These are phyloP conservation scores for Tuber melanosporum DNA, from an alignment of 495 filamentous ascomycete species.

Conservation along the genomic window DNA sequence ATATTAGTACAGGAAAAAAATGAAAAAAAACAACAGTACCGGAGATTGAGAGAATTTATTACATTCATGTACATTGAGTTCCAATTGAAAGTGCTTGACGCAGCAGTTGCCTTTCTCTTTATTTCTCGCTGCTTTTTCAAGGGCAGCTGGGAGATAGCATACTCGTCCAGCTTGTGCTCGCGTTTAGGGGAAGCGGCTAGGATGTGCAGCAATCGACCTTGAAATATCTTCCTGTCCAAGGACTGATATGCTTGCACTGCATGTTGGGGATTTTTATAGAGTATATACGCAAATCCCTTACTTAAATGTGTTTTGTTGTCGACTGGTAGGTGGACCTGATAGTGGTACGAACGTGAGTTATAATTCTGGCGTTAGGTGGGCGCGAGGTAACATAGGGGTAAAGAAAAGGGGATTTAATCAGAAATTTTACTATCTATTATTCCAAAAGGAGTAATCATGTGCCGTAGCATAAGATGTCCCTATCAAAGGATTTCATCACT, in stretches of 20 bases:
- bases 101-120: conserved; percentile 69
- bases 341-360: conserved; percentile 39
- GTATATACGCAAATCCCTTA: conserved; percentile 87
- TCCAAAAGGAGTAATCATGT: conserved; percentile 62
- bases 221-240: conserved; percentile 75
- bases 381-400: conserved; percentile 33
- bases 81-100: conserved; percentile 81
- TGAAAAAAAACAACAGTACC: not conserved
- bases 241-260: conserved; percentile 69
- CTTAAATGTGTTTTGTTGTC: conserved; percentile 57
- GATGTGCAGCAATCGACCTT: conserved; percentile 85
- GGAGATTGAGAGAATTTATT: conserved; percentile 31
- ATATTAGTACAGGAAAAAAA: conserved; percentile 18
- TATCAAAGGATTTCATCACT: conserved; percentile 96
- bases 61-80: conserved; percentile 97
- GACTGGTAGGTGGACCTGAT: conserved; percentile 72
- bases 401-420: conserved; percentile 43
- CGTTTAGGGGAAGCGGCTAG: conserved; percentile 73
- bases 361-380: conserved; percentile 5
- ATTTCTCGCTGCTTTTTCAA: conserved; percentile 90
- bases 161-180: conserved; percentile 76
- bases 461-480: conserved; percentile 98
- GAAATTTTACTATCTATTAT: conserved; percentile 38
- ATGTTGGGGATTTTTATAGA: conserved; percentile 60
- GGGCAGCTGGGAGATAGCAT: conserved; percentile 76